Evolutionary conservation across 2,329 filamentous ascomycete species (phyloP), one percentile per base, ranked within the genome.

Genomic region (Daldinia sp.): DNA sequence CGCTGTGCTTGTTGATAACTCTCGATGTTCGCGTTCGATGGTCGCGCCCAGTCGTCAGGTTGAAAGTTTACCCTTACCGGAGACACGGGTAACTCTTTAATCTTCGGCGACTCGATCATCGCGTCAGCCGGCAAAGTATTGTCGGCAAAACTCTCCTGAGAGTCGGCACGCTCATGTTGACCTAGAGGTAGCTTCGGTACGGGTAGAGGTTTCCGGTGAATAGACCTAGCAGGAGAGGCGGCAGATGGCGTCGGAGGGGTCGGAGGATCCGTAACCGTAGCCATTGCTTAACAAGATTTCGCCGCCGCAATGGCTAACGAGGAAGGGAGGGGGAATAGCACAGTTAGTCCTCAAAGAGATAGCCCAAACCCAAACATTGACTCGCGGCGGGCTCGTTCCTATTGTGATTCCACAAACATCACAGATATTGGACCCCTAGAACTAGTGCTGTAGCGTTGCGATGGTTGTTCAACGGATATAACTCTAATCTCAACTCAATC

Each of bases 1-100:
- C 44, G 53, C 13, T 46, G 59, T 26, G 37, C 42, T 12, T 57
- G 35, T 30, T 73, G 74, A 53, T 78, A 77, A 41, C 75, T 75
- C 63, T 78, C 85, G 65, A 89, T 84, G 70, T 83, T 82, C 33
- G 80, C 85, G 72, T 85, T 85, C 33, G 85, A 86, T 23, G 86
- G 83, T 72, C 82, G 81, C 20, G 81, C 80, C 84, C 84, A 88
- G 74, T 85, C 82, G 46, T 86, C 85, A 26, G 82, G 78, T 56
- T 85, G 84, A 62, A 86, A 84, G 73, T 86, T 87, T 60, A 89
- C 82, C 64, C 81, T 83, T 63, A 88, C 86, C 18, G 88, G 87
- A 44, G 88, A 89, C 30, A 84, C 81, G 33, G 87, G 87, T 15
- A 83, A 82, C 57, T 85, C 82, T 68, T 84, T 83, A 66, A 88